These are phyloP conservation scores for Picea sitchensis DNA, from an alignment of 75 land plant genomes.

Conservation along the genomic window DNA sequence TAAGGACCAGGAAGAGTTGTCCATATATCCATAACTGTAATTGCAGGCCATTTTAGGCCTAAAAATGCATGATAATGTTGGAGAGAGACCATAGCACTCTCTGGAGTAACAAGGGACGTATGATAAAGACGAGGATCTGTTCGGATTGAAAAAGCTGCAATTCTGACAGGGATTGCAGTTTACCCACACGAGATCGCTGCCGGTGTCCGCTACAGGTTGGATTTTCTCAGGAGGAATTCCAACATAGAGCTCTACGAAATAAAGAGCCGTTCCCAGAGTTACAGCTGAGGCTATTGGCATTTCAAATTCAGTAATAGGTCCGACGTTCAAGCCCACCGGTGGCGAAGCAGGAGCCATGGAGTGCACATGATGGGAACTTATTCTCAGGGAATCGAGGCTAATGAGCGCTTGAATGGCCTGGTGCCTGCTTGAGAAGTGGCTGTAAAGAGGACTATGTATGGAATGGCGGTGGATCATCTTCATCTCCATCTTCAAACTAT, in stretches of 20 bases:
- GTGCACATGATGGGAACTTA: not conserved
- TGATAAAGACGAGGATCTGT: slow-evolving; percentile 16
- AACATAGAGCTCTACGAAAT: slow-evolving; percentile 37
- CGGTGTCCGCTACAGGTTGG: slow-evolving; percentile 50
- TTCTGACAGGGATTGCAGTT: slow-evolving; percentile 22
- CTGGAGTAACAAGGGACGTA: slow-evolving; percentile 22
- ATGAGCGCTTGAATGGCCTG: not conserved
- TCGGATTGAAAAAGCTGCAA: slow-evolving; percentile 17
- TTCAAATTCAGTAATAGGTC: slow-evolving; percentile 6
- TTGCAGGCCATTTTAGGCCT: slow-evolving; percentile 18
- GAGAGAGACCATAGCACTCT: slow-evolving; percentile 13
- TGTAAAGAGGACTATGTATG: not conserved
- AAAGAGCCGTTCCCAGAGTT: slow-evolving; percentile 36
- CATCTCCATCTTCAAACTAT: not conserved
- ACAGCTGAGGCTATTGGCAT: slow-evolving; percentile 35
- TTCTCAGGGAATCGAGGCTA: not conserved
- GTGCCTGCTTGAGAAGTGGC: not conserved
- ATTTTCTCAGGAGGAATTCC: slow-evolving; percentile 54
- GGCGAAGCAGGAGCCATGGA: not conserved
- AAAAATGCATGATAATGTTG: slow-evolving; percentile 7
- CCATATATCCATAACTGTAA: slow-evolving; percentile 26
- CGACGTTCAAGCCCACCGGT: not conserved
- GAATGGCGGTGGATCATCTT: slow-evolving; percentile 13
- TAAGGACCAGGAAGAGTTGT: no score
- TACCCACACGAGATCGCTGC: slow-evolving; percentile 69